Conservation (phyloP, 2,329 filamentous ascomycete genomes). For the Pseudogymnoascus sp. region DNA sequence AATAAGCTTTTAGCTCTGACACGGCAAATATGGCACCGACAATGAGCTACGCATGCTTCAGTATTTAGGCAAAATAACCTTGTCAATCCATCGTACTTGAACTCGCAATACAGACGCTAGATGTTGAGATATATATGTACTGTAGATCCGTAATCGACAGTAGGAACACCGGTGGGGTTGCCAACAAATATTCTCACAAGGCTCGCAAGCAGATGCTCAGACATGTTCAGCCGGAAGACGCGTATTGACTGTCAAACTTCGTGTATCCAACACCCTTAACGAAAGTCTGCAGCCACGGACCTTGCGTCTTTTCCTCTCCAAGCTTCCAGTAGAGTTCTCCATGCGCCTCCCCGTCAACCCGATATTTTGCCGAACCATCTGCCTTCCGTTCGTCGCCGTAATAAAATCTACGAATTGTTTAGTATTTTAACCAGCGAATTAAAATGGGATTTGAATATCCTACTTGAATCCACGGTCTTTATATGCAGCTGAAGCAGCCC, state of each 20-base stretch:
- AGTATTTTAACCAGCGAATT: neutral
- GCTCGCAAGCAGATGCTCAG: no score
- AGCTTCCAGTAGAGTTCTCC: conserved; percentile 35
- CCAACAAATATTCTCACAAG: no score
- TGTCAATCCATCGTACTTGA: no score
- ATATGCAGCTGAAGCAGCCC: conserved; percentile 30
- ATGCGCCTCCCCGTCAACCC: conserved; percentile 36
- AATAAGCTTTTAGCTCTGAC: no score
- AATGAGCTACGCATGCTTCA: neutral
- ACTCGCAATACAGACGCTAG: no score
- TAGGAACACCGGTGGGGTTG: no score
- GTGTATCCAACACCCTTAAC: conserved; percentile 30
- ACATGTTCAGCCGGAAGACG: neutral
- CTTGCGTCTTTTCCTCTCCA: conserved; percentile 32
- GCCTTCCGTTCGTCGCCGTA: conserved; percentile 42
- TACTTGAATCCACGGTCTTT: conserved; percentile 31
- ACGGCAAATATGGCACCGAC: no score
- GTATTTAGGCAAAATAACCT: neutral
- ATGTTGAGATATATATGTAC: no score
- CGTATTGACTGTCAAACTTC: conserved; percentile 13
- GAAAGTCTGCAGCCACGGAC: conserved; percentile 40
- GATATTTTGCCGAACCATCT: conserved; percentile 30
- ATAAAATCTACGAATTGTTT: conserved; percentile 35
- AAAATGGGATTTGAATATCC: neutral
- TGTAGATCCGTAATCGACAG: no score